phyloP scores from a whole-genome alignment of 2,329 filamentous ascomycete genomes.

The Corinectria fuckeliana region DNA sequence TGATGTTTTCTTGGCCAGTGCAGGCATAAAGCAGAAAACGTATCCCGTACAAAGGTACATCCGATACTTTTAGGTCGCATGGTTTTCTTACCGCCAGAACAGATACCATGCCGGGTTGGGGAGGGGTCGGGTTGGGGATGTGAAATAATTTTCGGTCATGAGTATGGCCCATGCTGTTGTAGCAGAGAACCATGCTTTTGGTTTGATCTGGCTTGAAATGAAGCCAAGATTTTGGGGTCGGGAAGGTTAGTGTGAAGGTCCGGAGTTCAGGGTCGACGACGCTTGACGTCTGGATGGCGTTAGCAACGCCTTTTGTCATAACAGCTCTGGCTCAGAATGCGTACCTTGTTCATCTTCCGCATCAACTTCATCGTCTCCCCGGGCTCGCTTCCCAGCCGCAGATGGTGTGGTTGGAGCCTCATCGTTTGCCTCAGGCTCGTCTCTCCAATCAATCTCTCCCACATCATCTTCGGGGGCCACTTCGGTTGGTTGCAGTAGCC shows the following conservation, averaged over 20 bases:
- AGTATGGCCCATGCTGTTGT: background rate
- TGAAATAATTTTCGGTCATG: background rate
- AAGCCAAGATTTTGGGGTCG: conserved; percentile 14
- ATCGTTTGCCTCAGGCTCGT: conserved; percentile 35
- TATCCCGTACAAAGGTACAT: background rate
- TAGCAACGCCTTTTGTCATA: conserved; percentile 31
- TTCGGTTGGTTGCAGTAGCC: conserved; percentile 30
- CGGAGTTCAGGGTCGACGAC: conserved; percentile 47
- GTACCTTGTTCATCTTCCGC: conserved; percentile 45
- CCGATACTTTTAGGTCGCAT: conserved; percentile 9
- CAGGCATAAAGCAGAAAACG: background rate
- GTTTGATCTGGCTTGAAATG: conserved; percentile 16
- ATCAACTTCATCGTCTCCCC: conserved; percentile 38
- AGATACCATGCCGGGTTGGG: conserved; percentile 10
- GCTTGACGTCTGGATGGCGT: conserved; percentile 55
- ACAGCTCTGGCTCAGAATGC: background rate
- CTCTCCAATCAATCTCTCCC: conserved; percentile 42
- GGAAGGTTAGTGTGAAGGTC: conserved; percentile 27
- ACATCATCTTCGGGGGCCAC: conserved; percentile 29
- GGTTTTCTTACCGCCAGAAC: conserved; percentile 35
- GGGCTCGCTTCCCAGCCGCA: conserved; percentile 38
- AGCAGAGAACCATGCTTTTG: conserved; percentile 11
- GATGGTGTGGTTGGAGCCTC: conserved; percentile 26
- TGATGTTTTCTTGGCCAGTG: background rate
- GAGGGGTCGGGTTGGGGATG: background rate